A percentile compares a stretch with the other conserved stretches of the same genome.
These are phyloP conservation scores for Clarireedia homoeocarpa DNA, from an alignment of 2,329 filamentous ascomycete species.

Conservation along the genomic window DNA sequence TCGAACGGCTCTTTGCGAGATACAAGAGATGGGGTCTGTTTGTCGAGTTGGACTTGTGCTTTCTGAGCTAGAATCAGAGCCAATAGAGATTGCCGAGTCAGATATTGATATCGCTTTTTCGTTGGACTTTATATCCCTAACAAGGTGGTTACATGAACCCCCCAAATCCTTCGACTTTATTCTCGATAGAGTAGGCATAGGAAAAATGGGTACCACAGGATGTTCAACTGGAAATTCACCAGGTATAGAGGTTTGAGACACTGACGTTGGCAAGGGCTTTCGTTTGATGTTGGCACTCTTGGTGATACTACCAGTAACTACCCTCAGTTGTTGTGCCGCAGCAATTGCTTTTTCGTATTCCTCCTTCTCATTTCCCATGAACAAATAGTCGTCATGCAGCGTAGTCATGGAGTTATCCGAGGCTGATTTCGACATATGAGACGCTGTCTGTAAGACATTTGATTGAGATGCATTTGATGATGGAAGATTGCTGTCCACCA, in stretches of 20 bases:
- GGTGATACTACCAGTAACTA: background rate
- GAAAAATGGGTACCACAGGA: constrained; percentile 3
- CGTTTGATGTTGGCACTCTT: constrained; percentile 9
- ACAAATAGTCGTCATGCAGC: constrained; percentile 9
- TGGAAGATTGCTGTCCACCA: constrained; percentile 16
- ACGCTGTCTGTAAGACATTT: constrained; percentile 6
- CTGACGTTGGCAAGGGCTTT: constrained; percentile 13
- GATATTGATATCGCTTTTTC: constrained; percentile 11
- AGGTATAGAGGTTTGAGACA: constrained; percentile 7
- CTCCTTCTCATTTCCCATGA: constrained; percentile 6
- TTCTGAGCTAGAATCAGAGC: constrained; percentile 14
- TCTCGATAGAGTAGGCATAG: background rate
- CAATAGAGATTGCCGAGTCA: constrained; percentile 19
- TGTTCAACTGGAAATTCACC: constrained; percentile 9
- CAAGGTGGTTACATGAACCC: constrained; percentile 20
- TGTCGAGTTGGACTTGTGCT: constrained; percentile 13
- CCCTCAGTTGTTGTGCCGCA: background rate
- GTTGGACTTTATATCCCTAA: constrained; percentile 2
- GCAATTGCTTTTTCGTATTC: constrained; percentile 1
- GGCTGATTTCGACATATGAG: background rate
- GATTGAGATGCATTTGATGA: constrained; percentile 5
- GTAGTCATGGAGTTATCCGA: constrained; percentile 7
- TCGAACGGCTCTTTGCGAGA: constrained; percentile 7
- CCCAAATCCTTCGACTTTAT: constrained; percentile 12
- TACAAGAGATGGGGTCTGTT: constrained; percentile 11